Evolutionary conservation across 148 eudicot genomes (phyloP), one percentile per base, ranked within the genome.

Genomic region (Polygonum maritimum): DNA sequence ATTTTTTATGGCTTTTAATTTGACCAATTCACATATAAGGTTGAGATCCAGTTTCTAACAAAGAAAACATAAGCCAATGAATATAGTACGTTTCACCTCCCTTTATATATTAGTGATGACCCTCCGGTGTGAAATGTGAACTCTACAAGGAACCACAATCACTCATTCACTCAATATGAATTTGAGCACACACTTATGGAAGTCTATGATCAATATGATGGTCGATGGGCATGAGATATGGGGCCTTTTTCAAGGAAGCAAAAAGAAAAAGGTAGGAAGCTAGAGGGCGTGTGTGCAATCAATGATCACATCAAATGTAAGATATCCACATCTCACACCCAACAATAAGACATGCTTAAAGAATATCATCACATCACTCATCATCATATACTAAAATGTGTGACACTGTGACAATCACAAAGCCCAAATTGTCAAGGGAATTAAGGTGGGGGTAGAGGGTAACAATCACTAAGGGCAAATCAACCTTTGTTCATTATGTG

Each of bases 281-380:
- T 44, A 62, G 69, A 35, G 39, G 38, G 69, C 31, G 69, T 62
- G 69, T 62, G 31, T 62, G 69, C 38, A 31, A 62, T 62, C 38
- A 67, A 0, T 67, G 45, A 67, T 67, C 71, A 67, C 45, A 67
- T 67, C 71, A 67, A 33, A 67, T 67, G 71, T 67, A 67, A 67
- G 45, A 67, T 35, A 60, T 60, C 22, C 60, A 54, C 60, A 60
- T 22, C 36, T 31, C 67, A 60, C 22, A 8, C 38, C 67, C 15
- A 26, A 22, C 26, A 60, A 60, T 54, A 54, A n/a, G 18, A 36
- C 31, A 11, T 60, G 69, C 5, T 60, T 60, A 12, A 13, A 10
- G 69, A 26, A 26, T 26, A 60, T 12, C 38, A 26, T 21, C 36
- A 60, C 36, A 26, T 26, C 31, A 26, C 31, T 26, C 31, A 26